Evolutionary conservation across 2,329 filamentous ascomycete species (phyloP).

Genomic region (Verticillium zaregamsianum): DNA sequence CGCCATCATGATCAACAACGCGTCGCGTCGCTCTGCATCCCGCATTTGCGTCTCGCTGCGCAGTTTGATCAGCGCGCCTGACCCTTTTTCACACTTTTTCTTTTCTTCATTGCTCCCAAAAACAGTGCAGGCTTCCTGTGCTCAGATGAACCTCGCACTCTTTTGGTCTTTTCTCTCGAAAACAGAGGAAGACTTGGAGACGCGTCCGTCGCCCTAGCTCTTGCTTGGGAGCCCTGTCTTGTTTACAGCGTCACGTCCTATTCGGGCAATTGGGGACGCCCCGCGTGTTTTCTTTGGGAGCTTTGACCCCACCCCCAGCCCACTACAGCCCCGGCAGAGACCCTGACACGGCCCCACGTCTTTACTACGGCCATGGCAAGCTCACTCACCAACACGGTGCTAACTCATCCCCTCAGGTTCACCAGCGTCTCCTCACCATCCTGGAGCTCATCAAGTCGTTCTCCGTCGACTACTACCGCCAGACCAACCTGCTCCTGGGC

Average conservation of each 20-base stretch:
- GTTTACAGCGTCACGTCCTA: constrained; percentile 3
- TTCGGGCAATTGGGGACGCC: neutral
- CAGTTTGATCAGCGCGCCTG: neutral
- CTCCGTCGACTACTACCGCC: constrained; percentile 79
- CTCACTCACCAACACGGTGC: constrained; percentile 10
- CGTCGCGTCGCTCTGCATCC: neutral
- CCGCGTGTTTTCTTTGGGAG: constrained; percentile 16
- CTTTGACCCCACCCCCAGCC: constrained; percentile 2
- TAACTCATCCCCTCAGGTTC: constrained; percentile 55
- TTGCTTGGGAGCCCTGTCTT: neutral
- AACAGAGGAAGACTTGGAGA: neutral
- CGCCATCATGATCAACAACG: neutral
- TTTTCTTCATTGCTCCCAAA: no score
- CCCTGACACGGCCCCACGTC: neutral
- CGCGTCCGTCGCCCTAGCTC: neutral
- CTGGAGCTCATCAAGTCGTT: constrained; percentile 76
- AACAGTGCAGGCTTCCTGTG: no score
- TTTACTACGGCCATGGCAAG: neutral
- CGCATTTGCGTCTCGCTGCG: neutral
- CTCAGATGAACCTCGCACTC: no score
- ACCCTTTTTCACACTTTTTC: neutral
- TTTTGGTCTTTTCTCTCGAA: neutral
- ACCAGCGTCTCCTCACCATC: constrained; percentile 73
- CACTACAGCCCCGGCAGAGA: neutral
- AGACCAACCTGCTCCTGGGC: constrained; percentile 79